Base-by-base conservation (phyloP, 164 flowering plant genomes). In the Cinnamomum micranthum region DNA sequence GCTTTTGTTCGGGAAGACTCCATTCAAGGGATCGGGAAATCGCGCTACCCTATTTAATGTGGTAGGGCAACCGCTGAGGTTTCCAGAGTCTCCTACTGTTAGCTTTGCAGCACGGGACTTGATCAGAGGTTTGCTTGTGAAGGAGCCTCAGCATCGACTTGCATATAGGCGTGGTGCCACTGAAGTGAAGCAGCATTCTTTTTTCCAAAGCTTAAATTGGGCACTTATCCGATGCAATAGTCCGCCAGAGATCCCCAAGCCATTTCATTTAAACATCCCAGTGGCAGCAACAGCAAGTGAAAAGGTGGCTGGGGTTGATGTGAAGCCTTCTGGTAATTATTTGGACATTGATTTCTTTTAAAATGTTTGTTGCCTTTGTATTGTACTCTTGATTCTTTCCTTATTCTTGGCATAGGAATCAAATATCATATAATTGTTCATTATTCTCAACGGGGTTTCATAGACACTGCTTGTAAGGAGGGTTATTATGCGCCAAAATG, bases 321-420 rank as follows among this genome's bases (percentile, higher is more conserved):
- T 80, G 75, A 87, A 88, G 70, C 80, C 78, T 75, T 82, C 86
- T 0, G 87, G 85, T 64, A 89, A 89, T 64, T 92, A 91, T 81
- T 84, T 92, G 23, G 92, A 92, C 70, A 91, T 92, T 74, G 97
- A 91, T 85, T 89, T 92, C 90, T 92, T 92, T 77, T 92, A 87
- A 52, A 52, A 52, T 52, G 59, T 51, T 11, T 51, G 58, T 52
- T 14, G 59, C 17, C 59, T 15, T 52, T 19, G 59, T 19, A 52
- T 13, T 13, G 59, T 10, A 19, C 59, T 52, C 59, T 52, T 52
- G 59, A 52, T 15, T 52, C 19, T 14, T 52, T 52, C 59, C 59
- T 52, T 52, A 13, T 52, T 12, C 59, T 52, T 2, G 11, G 11
- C 17, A 52, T 12, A 2, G 5, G 59, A 52, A 52, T 52, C 59